Evolutionary conservation across 306 rosid genomes (phyloP), one percentile per base, ranked within the genome.

Genomic region (Vigna angularis): DNA sequence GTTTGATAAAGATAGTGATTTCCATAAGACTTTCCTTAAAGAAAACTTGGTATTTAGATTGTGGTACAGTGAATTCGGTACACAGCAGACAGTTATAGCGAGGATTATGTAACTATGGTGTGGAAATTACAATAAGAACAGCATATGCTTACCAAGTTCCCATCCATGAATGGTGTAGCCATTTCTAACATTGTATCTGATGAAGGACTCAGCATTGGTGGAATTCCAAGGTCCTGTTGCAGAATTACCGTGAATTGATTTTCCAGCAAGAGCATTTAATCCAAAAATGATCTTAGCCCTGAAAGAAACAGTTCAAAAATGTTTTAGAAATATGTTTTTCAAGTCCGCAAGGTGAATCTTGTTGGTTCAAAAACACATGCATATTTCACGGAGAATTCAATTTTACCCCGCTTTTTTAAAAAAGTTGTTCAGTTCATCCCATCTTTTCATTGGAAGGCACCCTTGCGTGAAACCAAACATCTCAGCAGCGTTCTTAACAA

Each of bases 281-380:
- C 99, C 99, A 55, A 95, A 95, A 58, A 93, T 56, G 66, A 95
- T 83, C 84, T 87, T 90, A 65, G 93, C 97, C 90, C 99, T 95
- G 91, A 58, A 87, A 65, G 20, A 59, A 76, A 47, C 58, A 48
- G 38, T 36, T 59, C 70, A 63, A 47, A 50, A 65, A 71, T 9
- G 71, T 57, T 52, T 70, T 26, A 58, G 42, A 11, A 36, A 20
- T 55, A 56, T 11, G 49, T 5, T 68, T 67, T 52, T 58, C 18
- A 75, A 70, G 53, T 73, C 65, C 49, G 45, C 45, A 64, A 16
- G 34, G 28, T 26, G 66, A 66, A 63, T 18, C 38, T 18, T 16
- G 17, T 57, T 38, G 48, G 52, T 13, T 78, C n/a, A 16, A 22
- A 20, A 51, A 52, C 5, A 48, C 50, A 7, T 4, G n/a, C 40